Base-by-base conservation (phyloP, 495 filamentous ascomycete genomes). In the Tuber indicum region DNA sequence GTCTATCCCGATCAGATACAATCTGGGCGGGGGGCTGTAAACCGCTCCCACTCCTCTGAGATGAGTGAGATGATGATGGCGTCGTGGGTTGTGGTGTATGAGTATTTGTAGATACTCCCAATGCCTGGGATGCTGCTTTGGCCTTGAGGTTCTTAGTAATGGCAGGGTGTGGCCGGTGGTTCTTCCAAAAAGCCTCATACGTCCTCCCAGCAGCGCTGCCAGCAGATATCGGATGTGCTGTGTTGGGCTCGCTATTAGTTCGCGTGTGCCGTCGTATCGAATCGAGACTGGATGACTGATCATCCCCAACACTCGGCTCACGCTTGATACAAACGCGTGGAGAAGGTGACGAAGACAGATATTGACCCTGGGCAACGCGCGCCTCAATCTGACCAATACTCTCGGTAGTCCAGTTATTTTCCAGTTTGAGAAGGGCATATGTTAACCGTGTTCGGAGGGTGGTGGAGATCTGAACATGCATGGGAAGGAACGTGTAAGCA, bases 371-470 rank as follows among this genome's bases (percentile, higher is more conserved):
- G 12, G 87, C 86, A 66, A 88, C 83, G 23, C 87, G 85, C 49
- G 86, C 81, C 73, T 91, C 87, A 52, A 89, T 82, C 77, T 91
- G 86, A 70, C 86, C 85, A 49, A 88, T 78, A 44, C 83, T 87
- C 74, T 86, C 87, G 46, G 87, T 86, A 81, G 91, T 87, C 84
- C 90, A 89, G 74, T 89, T 90, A 79, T 92, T 89, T 84, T 93
- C 89, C 44, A 93, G 87, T 81, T 92, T 92, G 77, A 91, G 86
- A 75, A 91, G 89, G 62, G 91, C 91, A 83, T 93, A 92, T 17
- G 91, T 90, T 14, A 93, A 86, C 72, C 91, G 89, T 45, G 91
- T 88, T 74, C 88, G 88, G 46, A 93, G 88, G 75, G 91, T 87
- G 39, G 87, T 86, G 45, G 91, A 91, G 73, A 93, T 83, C 90